phyloP scores from a whole-genome alignment of 352 stramenopile genomes.

The Pythium rhizo-oryzae region DNA sequence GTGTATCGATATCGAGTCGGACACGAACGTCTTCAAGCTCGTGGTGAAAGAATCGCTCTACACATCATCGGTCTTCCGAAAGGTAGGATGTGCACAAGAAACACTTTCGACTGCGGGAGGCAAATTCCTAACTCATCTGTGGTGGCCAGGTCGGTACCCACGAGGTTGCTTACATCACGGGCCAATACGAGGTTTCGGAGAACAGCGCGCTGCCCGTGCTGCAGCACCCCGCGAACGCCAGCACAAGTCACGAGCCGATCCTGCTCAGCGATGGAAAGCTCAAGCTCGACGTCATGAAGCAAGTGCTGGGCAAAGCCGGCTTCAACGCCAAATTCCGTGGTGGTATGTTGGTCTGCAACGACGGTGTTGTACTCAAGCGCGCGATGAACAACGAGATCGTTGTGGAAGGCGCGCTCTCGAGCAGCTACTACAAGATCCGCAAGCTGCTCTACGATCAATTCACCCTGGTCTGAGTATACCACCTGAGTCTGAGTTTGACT shows the following conservation, averaged over 20 bases:
- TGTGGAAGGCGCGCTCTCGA: slow-evolving; percentile 81
- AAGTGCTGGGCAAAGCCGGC: slow-evolving; percentile 81
- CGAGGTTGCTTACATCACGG: slow-evolving; percentile 87
- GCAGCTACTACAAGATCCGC: slow-evolving; percentile 88
- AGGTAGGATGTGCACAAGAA: slow-evolving; percentile 40
- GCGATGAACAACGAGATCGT: slow-evolving; percentile 89
- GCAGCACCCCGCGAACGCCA: slow-evolving; percentile 49
- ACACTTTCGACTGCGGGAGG: too few species aligned
- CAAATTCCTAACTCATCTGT: background rate
- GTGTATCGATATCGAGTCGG: slow-evolving; percentile 90
- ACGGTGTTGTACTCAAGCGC: slow-evolving; percentile 87
- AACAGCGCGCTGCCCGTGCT: slow-evolving; percentile 76
- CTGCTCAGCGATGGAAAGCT: slow-evolving; percentile 89
- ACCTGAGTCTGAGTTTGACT: slow-evolving; percentile 6
- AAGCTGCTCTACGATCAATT: slow-evolving; percentile 89
- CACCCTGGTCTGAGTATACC: slow-evolving; percentile 66
- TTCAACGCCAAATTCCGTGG: slow-evolving; percentile 91
- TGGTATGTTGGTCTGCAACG: slow-evolving; percentile 89
- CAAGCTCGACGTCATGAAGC: slow-evolving; percentile 91
- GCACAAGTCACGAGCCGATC: slow-evolving; percentile 72
- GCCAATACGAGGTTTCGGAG: slow-evolving; percentile 64
- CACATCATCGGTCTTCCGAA: slow-evolving; percentile 80
- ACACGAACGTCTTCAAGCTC: slow-evolving; percentile 91
- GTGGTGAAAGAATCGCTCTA: slow-evolving; percentile 88
- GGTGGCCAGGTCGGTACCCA: slow-evolving; percentile 68